Evolutionary conservation across 208 protist genomes (phyloP), one percentile per base, ranked within the genome.

Genomic region (Endotrypanum monterogeii): DNA sequence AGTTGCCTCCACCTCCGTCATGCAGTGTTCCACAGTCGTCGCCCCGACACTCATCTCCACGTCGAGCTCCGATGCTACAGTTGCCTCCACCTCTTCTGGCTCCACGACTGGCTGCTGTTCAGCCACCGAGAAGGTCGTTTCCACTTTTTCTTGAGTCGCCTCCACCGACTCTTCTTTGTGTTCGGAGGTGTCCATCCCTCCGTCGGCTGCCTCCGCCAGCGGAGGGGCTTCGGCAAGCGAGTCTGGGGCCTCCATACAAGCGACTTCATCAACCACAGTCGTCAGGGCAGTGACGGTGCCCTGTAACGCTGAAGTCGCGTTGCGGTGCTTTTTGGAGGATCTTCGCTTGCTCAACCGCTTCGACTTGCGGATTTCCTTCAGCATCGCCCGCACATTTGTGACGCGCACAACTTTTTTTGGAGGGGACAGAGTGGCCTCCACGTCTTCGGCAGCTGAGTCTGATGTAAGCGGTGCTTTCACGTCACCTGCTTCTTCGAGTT

Each of bases 111-210:
- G 23, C 37, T 73, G 68, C 60, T 25, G 68, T 18, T 66, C 76
- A 41, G 52, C 48, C 61, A 48, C 48, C 46, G 57, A 58, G 12
- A 61, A 46, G 44, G 44, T 69, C 8, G 69, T 76, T 37, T 82
- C 73, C 11, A 30, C 62, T 50, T 80, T 35, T 51, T 84, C 65
- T n/a, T n/a, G n/a, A n/a, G n/a, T n/a, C n/a, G n/a, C n/a, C n/a
- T n/a, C n/a, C n/a, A n/a, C n/a, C n/a, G n/a, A n/a, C n/a, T n/a
- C n/a, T n/a, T n/a, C n/a, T n/a, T n/a, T n/a, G 4, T 20, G 25
- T 3, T 9, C 41, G 32, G 62, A 1, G 51, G 67, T 75, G n/a
- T 68, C 72, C 41, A 41, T 52, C 23, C 46, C 75, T 35, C 51
- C 74, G 1, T 20, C 52, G 50, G 28, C 41, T 60, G 23, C 76